Evolutionary conservation across 1,284 basidiomycete species (phyloP).

Genomic region (Flammula alnicola): DNA sequence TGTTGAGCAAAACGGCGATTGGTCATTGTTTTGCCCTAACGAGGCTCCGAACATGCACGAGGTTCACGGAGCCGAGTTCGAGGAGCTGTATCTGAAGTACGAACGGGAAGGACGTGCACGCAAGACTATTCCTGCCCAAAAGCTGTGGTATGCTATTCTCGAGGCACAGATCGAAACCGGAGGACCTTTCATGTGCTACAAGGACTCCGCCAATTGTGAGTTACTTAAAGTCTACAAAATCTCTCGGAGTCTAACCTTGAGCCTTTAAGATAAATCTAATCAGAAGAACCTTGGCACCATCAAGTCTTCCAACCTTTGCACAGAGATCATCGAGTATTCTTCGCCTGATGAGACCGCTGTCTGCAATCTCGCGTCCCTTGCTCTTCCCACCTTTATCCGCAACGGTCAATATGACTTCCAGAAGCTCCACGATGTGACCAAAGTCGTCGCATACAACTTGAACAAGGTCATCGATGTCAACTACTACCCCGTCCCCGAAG

Average conservation of each 20-base stretch:
- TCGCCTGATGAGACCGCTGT: conserved; percentile 98
- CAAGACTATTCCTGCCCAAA: conserved; percentile 93
- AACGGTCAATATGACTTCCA: conserved; percentile 88
- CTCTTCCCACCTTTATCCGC: conserved; percentile 87
- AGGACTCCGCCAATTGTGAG: conserved; percentile 86
- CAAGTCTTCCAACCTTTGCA: conserved; percentile 99
- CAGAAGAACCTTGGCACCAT: conserved; percentile 99
- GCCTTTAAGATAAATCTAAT: conserved; percentile 83
- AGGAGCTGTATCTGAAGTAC: conserved; percentile 88
- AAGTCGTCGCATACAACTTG: conserved; percentile 92
- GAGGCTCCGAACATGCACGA: conserved; percentile 94
- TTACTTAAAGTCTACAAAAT: conserved; percentile 12
- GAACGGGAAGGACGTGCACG: conserved; percentile 91
- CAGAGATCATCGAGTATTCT: conserved; percentile 99
- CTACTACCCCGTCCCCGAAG: conserved; percentile 93
- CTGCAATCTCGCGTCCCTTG: conserved; percentile 98
- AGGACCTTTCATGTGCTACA: conserved; percentile 98
- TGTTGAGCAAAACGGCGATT: conserved; percentile 85
- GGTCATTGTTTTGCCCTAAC: conserved; percentile 98
- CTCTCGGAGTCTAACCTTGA: conserved; percentile 14
- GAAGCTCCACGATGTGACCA: conserved; percentile 93
- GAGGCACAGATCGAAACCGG: conserved; percentile 99
- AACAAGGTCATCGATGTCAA: conserved; percentile 96
- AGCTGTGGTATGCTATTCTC: conserved; percentile 98
- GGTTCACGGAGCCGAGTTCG: conserved; percentile 92